These are phyloP conservation scores for Russula lepida DNA, from an alignment of 768 basidiomycete genomes.

Conservation along the genomic window DNA sequence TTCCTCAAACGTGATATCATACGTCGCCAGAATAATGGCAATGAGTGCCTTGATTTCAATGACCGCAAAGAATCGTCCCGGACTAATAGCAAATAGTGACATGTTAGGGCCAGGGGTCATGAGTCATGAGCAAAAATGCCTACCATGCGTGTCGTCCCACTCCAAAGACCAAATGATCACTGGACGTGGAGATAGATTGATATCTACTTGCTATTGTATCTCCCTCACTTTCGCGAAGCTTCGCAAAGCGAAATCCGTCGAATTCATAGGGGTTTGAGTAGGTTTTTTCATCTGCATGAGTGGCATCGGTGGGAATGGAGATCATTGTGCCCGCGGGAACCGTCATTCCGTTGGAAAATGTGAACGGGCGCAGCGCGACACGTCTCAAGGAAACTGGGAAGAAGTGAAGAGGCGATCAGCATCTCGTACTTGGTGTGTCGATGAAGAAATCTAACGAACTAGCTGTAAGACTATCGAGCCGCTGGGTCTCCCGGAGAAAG, in stretches of 20 bases:
- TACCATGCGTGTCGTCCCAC: neutral
- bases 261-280: slow-evolving; percentile 37
- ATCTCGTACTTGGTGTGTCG: neutral
- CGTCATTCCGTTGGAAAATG: slow-evolving; percentile 30
- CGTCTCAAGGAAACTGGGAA: slow-evolving; percentile 20
- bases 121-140: neutral
- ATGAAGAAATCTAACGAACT: neutral
- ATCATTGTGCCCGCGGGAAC: slow-evolving; percentile 35
- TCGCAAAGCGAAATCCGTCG: slow-evolving; percentile 35
- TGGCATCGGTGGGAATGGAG: slow-evolving; percentile 26
- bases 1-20: neutral
- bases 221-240: slow-evolving; percentile 24
- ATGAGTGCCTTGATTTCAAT: neutral
- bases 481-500: slow-evolving; percentile 29
- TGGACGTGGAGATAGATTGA: neutral
- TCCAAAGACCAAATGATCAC: neutral
- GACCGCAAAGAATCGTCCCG: neutral
- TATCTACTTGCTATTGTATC: neutral
- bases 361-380: slow-evolving; percentile 24
- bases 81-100: neutral
- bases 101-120: neutral
- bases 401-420: neutral
- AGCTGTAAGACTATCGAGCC: slow-evolving; percentile 17
- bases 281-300: slow-evolving; percentile 33
- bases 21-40: neutral